Percentiles rank a stretch among this genome's conserved stretches.
phyloP scores from a whole-genome alignment of 1,284 basidiomycete species.

The Takashimella tepidaria region DNA sequence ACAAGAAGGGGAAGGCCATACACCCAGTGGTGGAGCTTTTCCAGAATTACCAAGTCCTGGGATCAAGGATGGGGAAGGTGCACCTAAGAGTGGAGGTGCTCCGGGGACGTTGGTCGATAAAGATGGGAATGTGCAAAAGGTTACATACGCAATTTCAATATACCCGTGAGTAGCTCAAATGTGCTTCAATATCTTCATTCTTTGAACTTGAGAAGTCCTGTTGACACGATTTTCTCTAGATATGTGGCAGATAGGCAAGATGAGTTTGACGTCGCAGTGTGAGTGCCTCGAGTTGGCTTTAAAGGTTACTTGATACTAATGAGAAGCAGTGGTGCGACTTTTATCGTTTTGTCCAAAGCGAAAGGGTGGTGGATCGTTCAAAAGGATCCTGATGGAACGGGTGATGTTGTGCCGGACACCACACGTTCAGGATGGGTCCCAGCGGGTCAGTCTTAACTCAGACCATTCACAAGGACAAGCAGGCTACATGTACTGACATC shows the following conservation, averaged over 20 bases:
- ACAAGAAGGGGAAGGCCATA: constrained; percentile 20
- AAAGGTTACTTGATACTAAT: neutral
- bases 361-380: constrained; percentile 99
- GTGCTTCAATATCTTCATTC: too few species aligned
- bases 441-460: constrained; percentile 52
- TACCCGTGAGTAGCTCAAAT: constrained; percentile 41
- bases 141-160: constrained; percentile 51
- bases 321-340: constrained; percentile 68
- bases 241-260: constrained; percentile 96
- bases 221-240: too few species aligned
- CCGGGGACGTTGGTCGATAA: constrained; percentile 32
- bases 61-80: constrained; percentile 22
- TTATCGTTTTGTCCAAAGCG: constrained; percentile 86
- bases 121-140: constrained; percentile 37
- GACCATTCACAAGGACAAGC: constrained; percentile 6
- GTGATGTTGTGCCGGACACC: constrained; percentile 68
- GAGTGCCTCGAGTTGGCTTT: constrained; percentile 43
- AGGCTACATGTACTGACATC: constrained; percentile 20
- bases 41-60: constrained; percentile 44
- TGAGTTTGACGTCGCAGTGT: constrained; percentile 97
- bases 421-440: constrained; percentile 81
- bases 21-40: constrained; percentile 32
- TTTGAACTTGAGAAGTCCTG: too few species aligned
- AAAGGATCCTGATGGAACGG: constrained; percentile 79
- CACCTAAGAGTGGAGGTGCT: constrained; percentile 3